phyloP scores from a whole-genome alignment of 2,329 filamentous ascomycete species.

The Pyrenophora graminea region DNA sequence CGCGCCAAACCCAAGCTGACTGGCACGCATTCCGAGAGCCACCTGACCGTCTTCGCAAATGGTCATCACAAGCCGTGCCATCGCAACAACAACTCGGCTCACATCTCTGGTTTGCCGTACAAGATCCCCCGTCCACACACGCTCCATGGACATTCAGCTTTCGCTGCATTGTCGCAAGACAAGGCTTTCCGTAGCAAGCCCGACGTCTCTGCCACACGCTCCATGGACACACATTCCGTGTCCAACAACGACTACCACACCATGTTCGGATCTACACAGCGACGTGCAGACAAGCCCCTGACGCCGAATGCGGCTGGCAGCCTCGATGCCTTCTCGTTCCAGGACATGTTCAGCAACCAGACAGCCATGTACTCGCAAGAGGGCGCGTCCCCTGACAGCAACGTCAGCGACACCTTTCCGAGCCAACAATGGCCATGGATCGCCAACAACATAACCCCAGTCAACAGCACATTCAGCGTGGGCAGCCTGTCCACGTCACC shows the following conservation, averaged over 20 bases:
- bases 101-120: slow-evolving; percentile 66
- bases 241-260: slow-evolving; percentile 45
- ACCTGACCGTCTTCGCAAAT: slow-evolving; percentile 64
- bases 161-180: slow-evolving; percentile 31
- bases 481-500: slow-evolving; percentile 47
- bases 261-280: slow-evolving; percentile 41
- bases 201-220: slow-evolving; percentile 32
- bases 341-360: slow-evolving; percentile 36
- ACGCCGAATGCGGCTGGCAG: slow-evolving; percentile 34
- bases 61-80: slow-evolving; percentile 68
- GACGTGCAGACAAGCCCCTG: slow-evolving; percentile 31
- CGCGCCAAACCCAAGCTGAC: slow-evolving; percentile 62
- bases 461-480: slow-evolving; percentile 37
- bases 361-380: slow-evolving; percentile 33
- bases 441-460: slow-evolving; percentile 27
- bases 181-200: slow-evolving; percentile 30
- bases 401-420: slow-evolving; percentile 38
- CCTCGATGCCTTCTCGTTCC: slow-evolving; percentile 36
- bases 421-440: slow-evolving; percentile 43
- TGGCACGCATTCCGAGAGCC: slow-evolving; percentile 62
- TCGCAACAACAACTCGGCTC: slow-evolving; percentile 66
- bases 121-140: slow-evolving; percentile 58
- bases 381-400: slow-evolving; percentile 41
- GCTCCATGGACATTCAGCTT: slow-evolving; percentile 40
- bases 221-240: slow-evolving; percentile 43